Conservation (phyloP, 2,329 filamentous ascomycete genomes). For the Biscogniauxia marginata region DNA sequence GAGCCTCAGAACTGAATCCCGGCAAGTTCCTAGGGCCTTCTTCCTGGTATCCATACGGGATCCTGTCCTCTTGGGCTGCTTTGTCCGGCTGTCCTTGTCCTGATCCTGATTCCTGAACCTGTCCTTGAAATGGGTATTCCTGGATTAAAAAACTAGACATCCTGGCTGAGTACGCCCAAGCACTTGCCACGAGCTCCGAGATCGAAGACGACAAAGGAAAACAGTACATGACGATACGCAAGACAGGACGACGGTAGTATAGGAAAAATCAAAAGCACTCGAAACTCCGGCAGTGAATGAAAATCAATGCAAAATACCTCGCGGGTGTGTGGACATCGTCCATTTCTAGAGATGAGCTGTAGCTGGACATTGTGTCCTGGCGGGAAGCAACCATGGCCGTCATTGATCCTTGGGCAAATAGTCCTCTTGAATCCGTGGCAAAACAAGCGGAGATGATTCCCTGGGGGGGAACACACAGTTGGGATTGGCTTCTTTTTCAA, state of each 20-base stretch:
- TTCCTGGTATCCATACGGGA: conserved; percentile 18
- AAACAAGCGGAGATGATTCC: conserved; percentile 22
- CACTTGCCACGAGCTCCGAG: conserved; percentile 25
- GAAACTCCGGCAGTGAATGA: conserved; percentile 45
- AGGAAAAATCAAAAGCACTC: conserved; percentile 37
- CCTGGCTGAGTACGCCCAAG: conserved; percentile 11
- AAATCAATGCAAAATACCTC: conserved; percentile 60
- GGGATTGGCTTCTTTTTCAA: conserved; percentile 32
- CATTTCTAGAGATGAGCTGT: conserved; percentile 52
- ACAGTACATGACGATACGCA: conserved; percentile 32
- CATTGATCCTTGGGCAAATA: conserved; percentile 42
- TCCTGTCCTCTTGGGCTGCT: conserved; percentile 20
- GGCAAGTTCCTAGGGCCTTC: conserved; percentile 13
- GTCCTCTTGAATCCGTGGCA: conserved; percentile 39
- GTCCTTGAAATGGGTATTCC: conserved; percentile 15
- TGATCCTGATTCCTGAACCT: conserved; percentile 17
- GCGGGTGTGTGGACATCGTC: conserved; percentile 59
- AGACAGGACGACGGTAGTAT: conserved; percentile 26
- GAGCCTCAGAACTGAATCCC: conserved; percentile 25
- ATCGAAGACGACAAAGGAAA: conserved; percentile 17
- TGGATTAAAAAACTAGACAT: conserved; percentile 6
- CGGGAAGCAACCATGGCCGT: conserved; percentile 48
- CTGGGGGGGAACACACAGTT: conserved; percentile 20
- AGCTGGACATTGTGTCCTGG: conserved; percentile 52
- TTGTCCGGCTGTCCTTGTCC: conserved; percentile 16